These are phyloP conservation scores for Metarhizium album DNA, from an alignment of 2,329 filamentous ascomycete genomes.

Conservation along the genomic window DNA sequence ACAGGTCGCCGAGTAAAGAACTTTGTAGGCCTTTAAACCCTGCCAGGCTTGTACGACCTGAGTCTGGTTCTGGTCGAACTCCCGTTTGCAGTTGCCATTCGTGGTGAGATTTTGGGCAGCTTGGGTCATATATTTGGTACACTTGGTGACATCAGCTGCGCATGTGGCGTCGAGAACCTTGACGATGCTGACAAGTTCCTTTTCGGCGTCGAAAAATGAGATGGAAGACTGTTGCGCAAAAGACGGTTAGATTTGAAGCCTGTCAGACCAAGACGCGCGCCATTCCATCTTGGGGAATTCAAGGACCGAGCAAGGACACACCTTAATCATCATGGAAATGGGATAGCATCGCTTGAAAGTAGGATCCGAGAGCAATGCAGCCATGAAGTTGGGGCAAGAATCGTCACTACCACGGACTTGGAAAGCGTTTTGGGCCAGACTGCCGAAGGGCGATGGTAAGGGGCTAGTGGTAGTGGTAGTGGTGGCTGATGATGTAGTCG, in stretches of 20 bases:
- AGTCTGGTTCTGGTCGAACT: constrained; percentile 57
- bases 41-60: constrained; percentile 64
- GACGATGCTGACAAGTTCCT: constrained; percentile 60
- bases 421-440: constrained; percentile 52
- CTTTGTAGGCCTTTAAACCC: constrained; percentile 66
- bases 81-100: constrained; percentile 56
- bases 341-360: constrained; percentile 69
- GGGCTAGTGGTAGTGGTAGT: constrained; percentile 15
- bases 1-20: constrained; percentile 72
- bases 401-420: constrained; percentile 34
- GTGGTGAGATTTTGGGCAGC: constrained; percentile 56
- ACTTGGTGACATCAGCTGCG: constrained; percentile 52
- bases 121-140: constrained; percentile 51
- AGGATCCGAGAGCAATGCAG: constrained; percentile 50
- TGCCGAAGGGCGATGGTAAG: constrained; percentile 58
- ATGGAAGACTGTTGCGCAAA: constrained; percentile 55
- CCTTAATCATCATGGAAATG: constrained; percentile 72
- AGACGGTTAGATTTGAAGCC: background rate
- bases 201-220: constrained; percentile 71
- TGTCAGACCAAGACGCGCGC: background rate
- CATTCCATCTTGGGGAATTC: background rate
- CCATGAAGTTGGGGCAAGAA: constrained; percentile 58
- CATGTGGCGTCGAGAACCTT: constrained; percentile 73
- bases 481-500: background rate
- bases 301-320: constrained; percentile 26